Evolutionary conservation across 345 rosid species (phyloP), one percentile per base, ranked within the genome.

Genomic region (Fremontodendron californicum): DNA sequence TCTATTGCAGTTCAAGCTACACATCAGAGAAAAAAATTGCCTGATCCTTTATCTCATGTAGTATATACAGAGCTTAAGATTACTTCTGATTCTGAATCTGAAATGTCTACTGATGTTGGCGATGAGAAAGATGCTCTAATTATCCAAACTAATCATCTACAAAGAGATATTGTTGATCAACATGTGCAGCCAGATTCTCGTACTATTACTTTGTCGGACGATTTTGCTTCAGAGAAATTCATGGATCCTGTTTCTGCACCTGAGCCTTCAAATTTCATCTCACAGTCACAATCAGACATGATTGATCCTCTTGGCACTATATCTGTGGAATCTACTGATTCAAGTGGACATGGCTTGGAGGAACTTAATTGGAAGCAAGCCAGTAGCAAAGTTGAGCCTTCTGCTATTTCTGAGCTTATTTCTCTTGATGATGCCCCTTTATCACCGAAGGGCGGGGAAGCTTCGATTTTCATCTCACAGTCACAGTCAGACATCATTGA

Each of bases 51-150:
- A 81, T 82, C 94, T 77, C 90, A 87, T 85, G 85, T 90, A 48
- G 90, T 83, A 51, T 96, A 93, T 82, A 78, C 84, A 29, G 90
- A 93, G 86, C 91, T 93, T 51, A 89, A 90, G 75, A 55, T 88
- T 81, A 79, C 80, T 80, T 90, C 97, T 40, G 95, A 96, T 79
- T 72, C 84, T 43, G 93, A 86, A 67, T 88, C 96, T 29, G 90
- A 86, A 79, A 78, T 54, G 40, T 66, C 73, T 64, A 78, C 60
- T 49, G 85, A 87, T 60, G 89, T 80, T 67, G 86, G 82, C 13
- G 77, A 79, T 64, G 82, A 80, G 68, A 77, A 77, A 66, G 73
- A 46, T 72, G 68, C 43, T 72, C 64, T 37, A 57, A 79, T 48
- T 66, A 46, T 1, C 49, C 83, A 81, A 80, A 54, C 58, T 69